These are phyloP conservation scores for Bipolaris zeicola DNA, from an alignment of 2,329 filamentous ascomycete genomes.

Conservation along the genomic window DNA sequence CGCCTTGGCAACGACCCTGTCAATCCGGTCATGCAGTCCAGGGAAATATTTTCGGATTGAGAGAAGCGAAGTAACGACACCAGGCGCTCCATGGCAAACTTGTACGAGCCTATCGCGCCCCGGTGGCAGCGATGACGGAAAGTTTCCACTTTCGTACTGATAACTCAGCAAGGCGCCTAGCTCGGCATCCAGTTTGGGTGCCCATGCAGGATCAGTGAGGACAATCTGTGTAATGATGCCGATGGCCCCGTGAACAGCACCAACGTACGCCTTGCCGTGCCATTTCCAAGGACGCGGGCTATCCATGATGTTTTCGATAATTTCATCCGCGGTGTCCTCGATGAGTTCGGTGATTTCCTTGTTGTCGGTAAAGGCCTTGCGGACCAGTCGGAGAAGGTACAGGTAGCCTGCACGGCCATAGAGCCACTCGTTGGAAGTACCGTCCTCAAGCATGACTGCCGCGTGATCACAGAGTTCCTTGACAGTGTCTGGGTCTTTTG, in stretches of 20 bases:
- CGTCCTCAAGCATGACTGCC: constrained; percentile 53
- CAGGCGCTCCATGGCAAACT: constrained; percentile 71
- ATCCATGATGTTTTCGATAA: constrained; percentile 65
- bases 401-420: constrained; percentile 71
- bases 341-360: constrained; percentile 58
- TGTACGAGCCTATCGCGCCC: constrained; percentile 62
- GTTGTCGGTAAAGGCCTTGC: constrained; percentile 60
- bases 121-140: constrained; percentile 61
- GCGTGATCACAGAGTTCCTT: constrained; percentile 58
- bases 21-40: constrained; percentile 59
- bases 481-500: constrained; percentile 57
- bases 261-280: constrained; percentile 67
- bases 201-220: constrained; percentile 61
- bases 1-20: constrained; percentile 58
- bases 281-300: constrained; percentile 66
- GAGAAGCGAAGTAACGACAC: constrained; percentile 64
- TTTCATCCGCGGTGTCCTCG: constrained; percentile 59
- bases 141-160: constrained; percentile 68
- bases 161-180: constrained; percentile 63
- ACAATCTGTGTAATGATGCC: constrained; percentile 74
- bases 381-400: constrained; percentile 69
- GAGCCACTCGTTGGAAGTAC: constrained; percentile 65
- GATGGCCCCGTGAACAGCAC: constrained; percentile 70
- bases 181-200: constrained; percentile 59
- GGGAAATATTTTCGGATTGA: constrained; percentile 64